These are phyloP conservation scores for Dalbergia oliveri DNA, from an alignment of 306 rosid genomes.

Conservation along the genomic window DNA sequence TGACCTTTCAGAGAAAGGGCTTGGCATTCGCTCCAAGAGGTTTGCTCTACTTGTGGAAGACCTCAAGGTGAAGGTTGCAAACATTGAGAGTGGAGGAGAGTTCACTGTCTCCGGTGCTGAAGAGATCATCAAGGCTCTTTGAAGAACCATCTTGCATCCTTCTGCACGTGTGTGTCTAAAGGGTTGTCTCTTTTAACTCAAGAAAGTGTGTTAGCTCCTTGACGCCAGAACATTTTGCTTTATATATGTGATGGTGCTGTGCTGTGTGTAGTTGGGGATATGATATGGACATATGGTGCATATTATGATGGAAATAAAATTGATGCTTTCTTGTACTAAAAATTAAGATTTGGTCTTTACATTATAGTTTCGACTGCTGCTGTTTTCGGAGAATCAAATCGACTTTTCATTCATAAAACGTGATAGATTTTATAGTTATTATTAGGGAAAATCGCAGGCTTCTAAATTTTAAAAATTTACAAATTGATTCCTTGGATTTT, in stretches of 20 bases:
- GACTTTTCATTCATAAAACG: background rate
- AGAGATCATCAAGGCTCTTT: slow-evolving; percentile 89
- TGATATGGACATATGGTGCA: slow-evolving; percentile 29
- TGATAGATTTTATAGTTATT: no score
- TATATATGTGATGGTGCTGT: slow-evolving; percentile 6
- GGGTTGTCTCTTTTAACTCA: background rate
- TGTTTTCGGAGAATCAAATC: background rate
- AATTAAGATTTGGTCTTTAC: background rate
- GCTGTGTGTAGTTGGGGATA: slow-evolving; percentile 16
- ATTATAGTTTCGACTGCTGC: background rate
- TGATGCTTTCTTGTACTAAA: slow-evolving; percentile 10
- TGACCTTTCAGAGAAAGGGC: slow-evolving; percentile 83
- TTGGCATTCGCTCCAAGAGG: slow-evolving; percentile 82
- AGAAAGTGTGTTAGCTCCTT: slow-evolving; percentile 15
- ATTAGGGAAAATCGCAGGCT: no score
- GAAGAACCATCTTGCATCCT: slow-evolving; percentile 36
- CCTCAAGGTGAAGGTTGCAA: slow-evolving; percentile 89
- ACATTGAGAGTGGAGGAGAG: slow-evolving; percentile 83
- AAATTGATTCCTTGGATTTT: no score
- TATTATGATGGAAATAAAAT: slow-evolving; percentile 38
- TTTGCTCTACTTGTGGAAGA: slow-evolving; percentile 82
- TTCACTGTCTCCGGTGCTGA: slow-evolving; percentile 89
- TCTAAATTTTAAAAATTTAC: no score
- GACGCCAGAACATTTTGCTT: slow-evolving; percentile 5
- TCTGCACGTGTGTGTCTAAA: background rate